Conservation (phyloP, 768 basidiomycete species). For the Podaxis sp. region DNA sequence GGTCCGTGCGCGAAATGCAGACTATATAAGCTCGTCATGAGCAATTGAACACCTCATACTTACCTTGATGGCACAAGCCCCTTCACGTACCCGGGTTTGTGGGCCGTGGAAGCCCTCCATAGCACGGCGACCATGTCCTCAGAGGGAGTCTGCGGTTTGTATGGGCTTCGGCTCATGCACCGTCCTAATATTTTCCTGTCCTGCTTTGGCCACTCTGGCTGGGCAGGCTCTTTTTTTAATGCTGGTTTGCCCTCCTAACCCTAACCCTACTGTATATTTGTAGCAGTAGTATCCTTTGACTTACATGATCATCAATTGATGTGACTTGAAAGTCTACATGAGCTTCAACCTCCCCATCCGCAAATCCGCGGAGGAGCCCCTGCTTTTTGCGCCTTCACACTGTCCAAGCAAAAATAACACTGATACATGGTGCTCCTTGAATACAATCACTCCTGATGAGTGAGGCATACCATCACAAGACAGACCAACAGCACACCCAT, state of each 20-base stretch:
- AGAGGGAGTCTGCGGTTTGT: slow-evolving; percentile 56
- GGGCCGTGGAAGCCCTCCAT: slow-evolving; percentile 55
- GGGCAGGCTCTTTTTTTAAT: slow-evolving; percentile 43
- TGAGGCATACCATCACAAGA: too few relatives aligned
- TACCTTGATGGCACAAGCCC: slow-evolving; percentile 62
- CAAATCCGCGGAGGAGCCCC: too few relatives aligned
- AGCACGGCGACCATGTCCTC: slow-evolving; percentile 73
- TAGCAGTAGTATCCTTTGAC: not conserved
- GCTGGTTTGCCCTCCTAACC: slow-evolving; percentile 31
- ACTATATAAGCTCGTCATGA: slow-evolving; percentile 20
- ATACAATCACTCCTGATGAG: too few relatives aligned
- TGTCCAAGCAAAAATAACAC: too few relatives aligned
- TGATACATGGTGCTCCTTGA: too few relatives aligned
- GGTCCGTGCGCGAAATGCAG: slow-evolving; percentile 32
- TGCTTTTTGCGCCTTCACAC: too few relatives aligned
- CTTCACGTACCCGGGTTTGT: slow-evolving; percentile 52
- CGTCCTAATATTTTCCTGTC: slow-evolving; percentile 80
- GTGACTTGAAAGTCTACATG: too few relatives aligned
- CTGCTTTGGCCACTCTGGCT: slow-evolving; percentile 63
- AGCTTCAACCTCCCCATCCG: too few relatives aligned
- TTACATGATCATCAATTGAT: too few relatives aligned
- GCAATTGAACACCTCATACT: slow-evolving; percentile 36
- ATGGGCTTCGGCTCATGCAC: slow-evolving; percentile 73
- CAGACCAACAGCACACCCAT: too few relatives aligned
- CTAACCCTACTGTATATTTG: slow-evolving; percentile 36